Evolutionary conservation across 768 basidiomycete genomes (phyloP).

Genomic region (Xerocomellus chrysenteron): DNA sequence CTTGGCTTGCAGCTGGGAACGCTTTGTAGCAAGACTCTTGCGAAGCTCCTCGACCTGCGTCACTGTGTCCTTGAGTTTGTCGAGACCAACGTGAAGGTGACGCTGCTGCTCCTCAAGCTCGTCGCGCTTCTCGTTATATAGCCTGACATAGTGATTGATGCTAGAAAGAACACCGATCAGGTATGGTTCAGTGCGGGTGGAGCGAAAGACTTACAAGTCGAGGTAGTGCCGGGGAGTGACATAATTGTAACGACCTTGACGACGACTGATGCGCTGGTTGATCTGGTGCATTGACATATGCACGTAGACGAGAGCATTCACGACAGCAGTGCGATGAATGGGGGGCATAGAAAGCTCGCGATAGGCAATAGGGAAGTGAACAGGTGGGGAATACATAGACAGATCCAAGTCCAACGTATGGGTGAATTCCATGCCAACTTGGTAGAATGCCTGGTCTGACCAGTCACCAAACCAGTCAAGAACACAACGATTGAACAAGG

Average conservation of each 20-base stretch:
- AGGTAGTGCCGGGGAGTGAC: conserved; percentile 97
- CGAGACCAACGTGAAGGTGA: conserved; percentile 95
- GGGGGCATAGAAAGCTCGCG: conserved; percentile 85
- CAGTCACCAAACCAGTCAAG: conserved; percentile 99
- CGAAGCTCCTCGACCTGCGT: conserved; percentile 95
- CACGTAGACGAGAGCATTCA: conserved; percentile 91
- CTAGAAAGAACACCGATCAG: conserved; percentile 40
- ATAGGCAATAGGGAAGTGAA: conserved; percentile 87
- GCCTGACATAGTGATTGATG: conserved; percentile 94
- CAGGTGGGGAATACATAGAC: conserved; percentile 74
- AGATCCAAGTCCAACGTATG: conserved; percentile 90
- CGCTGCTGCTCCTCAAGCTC: conserved; percentile 98
- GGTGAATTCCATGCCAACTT: conserved; percentile 97
- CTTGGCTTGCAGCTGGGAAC: conserved; percentile 89
- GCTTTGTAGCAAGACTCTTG: conserved; percentile 92
- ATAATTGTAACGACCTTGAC: conserved; percentile 95
- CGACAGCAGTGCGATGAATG: conserved; percentile 82
- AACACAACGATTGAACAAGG: conserved; percentile 98
- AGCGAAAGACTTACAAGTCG: conserved; percentile 77
- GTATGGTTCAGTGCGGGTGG: neutral
- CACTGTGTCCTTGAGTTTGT: conserved; percentile 94
- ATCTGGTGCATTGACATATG: conserved; percentile 88
- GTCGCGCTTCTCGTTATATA: conserved; percentile 95
- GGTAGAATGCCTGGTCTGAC: conserved; percentile 98
- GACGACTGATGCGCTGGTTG: conserved; percentile 84